Conservation (phyloP, 2,329 filamentous ascomycete genomes). For the Epichloe amarillans region DNA sequence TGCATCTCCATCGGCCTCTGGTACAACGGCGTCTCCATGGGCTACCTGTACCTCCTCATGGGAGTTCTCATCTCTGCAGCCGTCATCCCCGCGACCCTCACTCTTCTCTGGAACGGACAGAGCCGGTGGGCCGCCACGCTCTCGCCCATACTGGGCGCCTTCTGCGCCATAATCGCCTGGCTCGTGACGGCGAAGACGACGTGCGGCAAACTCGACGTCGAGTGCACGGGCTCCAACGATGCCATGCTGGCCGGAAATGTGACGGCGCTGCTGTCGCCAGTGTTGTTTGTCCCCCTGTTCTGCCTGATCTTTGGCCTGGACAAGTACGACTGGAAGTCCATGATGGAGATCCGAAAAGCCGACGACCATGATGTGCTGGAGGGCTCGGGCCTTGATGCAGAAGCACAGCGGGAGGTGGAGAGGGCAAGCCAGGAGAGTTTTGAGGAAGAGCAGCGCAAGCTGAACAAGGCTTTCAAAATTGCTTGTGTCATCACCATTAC, state of each 20-base stretch:
- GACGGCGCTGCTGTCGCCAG: slow-evolving; percentile 62
- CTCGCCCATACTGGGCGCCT: slow-evolving; percentile 53
- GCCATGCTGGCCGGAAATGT: slow-evolving; percentile 86
- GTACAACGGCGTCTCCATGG: slow-evolving; percentile 71
- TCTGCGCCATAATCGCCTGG: slow-evolving; percentile 58
- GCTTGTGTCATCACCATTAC: slow-evolving; percentile 22
- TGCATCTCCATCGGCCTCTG: slow-evolving; percentile 62
- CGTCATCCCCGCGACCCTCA: slow-evolving; percentile 69
- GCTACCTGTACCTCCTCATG: slow-evolving; percentile 82
- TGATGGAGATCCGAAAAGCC: slow-evolving; percentile 64
- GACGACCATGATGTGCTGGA: slow-evolving; percentile 64
- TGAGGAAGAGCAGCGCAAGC: slow-evolving; percentile 32
- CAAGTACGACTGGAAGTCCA: slow-evolving; percentile 76
- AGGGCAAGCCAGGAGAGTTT: slow-evolving; percentile 19
- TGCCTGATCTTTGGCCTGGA: slow-evolving; percentile 46
- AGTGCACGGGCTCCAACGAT: slow-evolving; percentile 66
- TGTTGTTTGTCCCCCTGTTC: slow-evolving; percentile 59
- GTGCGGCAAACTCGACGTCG: slow-evolving; percentile 55
- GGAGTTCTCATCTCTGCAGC: slow-evolving; percentile 79
- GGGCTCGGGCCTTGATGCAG: slow-evolving; percentile 36
- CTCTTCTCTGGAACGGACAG: slow-evolving; percentile 69
- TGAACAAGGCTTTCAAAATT: slow-evolving; percentile 39
- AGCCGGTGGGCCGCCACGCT: slow-evolving; percentile 58
- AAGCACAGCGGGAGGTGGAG: slow-evolving; percentile 12
- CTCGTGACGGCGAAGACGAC: slow-evolving; percentile 59